Evolutionary conservation across 805 yeast genomes (phyloP).

Genomic region (Metschnikowia vanudenii): DNA sequence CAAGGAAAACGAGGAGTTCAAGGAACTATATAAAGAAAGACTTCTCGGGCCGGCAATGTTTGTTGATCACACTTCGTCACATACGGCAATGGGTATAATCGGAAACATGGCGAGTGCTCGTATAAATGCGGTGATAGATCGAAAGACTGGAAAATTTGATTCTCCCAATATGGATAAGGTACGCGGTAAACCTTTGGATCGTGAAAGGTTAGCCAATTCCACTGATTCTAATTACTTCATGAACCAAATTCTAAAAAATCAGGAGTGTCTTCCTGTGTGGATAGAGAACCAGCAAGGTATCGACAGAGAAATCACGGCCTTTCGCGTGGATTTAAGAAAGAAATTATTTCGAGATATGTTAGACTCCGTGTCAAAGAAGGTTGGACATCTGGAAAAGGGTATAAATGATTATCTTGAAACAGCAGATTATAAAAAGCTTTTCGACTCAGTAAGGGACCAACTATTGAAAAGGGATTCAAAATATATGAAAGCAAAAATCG

Average conservation of each 20-base stretch:
- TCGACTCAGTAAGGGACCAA: not conserved
- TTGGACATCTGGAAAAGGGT: not conserved
- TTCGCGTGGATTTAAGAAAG: constrained; percentile 44
- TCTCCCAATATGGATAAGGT: constrained; percentile 44
- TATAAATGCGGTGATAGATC: constrained; percentile 65
- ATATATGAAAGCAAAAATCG: constrained; percentile 15
- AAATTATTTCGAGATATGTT: constrained; percentile 1
- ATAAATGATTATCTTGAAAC: not conserved
- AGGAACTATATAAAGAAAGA: constrained; percentile 61
- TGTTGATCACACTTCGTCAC: constrained; percentile 38
- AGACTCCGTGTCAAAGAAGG: not conserved
- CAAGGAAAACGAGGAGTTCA: constrained; percentile 43
- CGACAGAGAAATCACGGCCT: constrained; percentile 43
- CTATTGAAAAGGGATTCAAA: constrained; percentile 1
- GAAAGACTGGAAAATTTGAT: constrained; percentile 65
- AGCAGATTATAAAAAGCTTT: not conserved
- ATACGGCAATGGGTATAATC: constrained; percentile 50
- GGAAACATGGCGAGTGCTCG: constrained; percentile 70
- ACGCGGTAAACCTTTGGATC: constrained; percentile 60
- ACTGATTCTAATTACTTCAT: constrained; percentile 66
- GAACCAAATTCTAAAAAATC: constrained; percentile 71
- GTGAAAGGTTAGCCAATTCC: constrained; percentile 58
- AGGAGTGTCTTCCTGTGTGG: constrained; percentile 88
- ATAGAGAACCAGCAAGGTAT: constrained; percentile 71
- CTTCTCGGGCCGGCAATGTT: constrained; percentile 57